These are phyloP conservation scores for Litsea cubeba DNA, from an alignment of 164 flowering plant species.

Conservation along the genomic window DNA sequence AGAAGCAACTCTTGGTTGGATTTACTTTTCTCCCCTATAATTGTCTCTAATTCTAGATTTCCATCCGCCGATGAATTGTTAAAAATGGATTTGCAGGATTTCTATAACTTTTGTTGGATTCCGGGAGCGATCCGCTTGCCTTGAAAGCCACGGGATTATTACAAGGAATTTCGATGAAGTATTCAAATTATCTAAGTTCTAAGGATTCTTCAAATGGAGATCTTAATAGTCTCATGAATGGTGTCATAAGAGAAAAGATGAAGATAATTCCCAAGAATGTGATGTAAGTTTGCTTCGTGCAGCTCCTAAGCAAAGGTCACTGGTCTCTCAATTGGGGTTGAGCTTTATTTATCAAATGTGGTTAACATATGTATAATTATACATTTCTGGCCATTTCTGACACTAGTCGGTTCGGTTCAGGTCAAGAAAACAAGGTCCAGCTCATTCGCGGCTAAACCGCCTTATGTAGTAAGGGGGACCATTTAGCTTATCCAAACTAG, in stretches of 20 bases:
- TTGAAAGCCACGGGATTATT: slow-evolving; percentile 19
- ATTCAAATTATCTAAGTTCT: slow-evolving; percentile 53
- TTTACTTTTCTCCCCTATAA: not conserved
- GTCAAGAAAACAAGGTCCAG: too few relatives aligned
- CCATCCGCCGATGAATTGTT: not conserved
- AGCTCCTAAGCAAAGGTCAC: too few relatives aligned
- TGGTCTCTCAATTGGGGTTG: too few relatives aligned
- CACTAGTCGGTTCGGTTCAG: too few relatives aligned
- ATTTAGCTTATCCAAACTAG: too few relatives aligned
- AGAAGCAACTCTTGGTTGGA: slow-evolving; percentile 56
- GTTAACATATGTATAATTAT: too few relatives aligned
- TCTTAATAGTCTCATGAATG: slow-evolving; percentile 55
- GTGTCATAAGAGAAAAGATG: slow-evolving; percentile 56
- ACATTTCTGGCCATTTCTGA: too few relatives aligned
- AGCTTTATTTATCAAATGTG: too few relatives aligned
- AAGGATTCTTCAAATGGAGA: slow-evolving; percentile 29
- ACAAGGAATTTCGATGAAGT: slow-evolving; percentile 22
- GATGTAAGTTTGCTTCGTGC: slow-evolving; percentile 33
- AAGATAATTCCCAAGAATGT: slow-evolving; percentile 63
- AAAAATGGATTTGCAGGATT: slow-evolving; percentile 44
- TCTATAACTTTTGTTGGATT: slow-evolving; percentile 80
- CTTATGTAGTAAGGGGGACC: too few relatives aligned
- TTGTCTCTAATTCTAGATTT: not conserved
- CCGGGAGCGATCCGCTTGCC: slow-evolving; percentile 37
- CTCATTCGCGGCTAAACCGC: too few relatives aligned